phyloP scores from a whole-genome alignment of 2,329 filamentous ascomycete species.

The Pseudogymnoascus sp. region DNA sequence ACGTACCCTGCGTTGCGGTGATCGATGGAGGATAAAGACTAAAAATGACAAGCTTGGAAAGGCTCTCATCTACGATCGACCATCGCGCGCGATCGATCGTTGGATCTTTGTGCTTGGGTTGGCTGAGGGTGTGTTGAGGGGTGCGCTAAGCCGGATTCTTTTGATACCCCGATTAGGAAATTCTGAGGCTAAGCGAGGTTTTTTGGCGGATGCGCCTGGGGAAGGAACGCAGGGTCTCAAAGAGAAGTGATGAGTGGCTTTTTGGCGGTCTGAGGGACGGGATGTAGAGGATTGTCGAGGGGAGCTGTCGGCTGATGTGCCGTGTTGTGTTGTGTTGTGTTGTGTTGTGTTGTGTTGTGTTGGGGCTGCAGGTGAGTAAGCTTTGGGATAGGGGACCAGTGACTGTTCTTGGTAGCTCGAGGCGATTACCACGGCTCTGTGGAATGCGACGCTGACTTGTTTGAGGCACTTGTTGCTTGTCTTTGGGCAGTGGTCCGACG shows the following conservation, averaged over 20 bases:
- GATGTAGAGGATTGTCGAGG: not conserved
- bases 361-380: not conserved
- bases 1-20: not conserved
- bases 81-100: not conserved
- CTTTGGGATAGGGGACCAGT: not conserved
- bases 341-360: too few relatives aligned
- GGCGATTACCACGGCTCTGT: not conserved
- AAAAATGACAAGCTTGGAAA: too few relatives aligned
- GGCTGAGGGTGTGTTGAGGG: not conserved
- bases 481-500: not conserved
- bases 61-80: not conserved
- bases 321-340: not conserved
- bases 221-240: not conserved
- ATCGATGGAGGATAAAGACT: not conserved
- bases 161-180: conserved; percentile 15
- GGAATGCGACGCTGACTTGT: not conserved
- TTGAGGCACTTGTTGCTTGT: not conserved
- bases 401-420: not conserved
- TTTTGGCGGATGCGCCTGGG: not conserved
- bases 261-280: not conserved
- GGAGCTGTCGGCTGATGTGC: not conserved
- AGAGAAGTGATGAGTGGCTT: not conserved
- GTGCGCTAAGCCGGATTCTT: conserved; percentile 8
- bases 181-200: not conserved
- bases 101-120: not conserved